Conservation (phyloP, 306 rosid genomes). For the Betula pendula region DNA sequence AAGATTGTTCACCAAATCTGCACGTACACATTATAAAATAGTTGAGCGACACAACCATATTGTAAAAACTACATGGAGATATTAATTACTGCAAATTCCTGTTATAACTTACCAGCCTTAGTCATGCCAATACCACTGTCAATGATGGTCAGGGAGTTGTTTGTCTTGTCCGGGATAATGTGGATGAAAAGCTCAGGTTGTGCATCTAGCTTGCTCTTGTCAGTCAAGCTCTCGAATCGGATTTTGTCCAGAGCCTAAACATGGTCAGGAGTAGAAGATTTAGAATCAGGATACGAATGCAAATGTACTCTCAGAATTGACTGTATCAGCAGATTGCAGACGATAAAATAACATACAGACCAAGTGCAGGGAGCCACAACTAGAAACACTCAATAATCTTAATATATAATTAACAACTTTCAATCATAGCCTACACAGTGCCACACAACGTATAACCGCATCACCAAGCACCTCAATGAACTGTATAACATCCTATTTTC, state of each 20-base stretch:
- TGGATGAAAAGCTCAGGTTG: slow-evolving; percentile 92
- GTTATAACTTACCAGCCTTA: slow-evolving; percentile 67
- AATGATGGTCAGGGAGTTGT: slow-evolving; percentile 65
- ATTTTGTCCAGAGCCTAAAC: slow-evolving; percentile 84
- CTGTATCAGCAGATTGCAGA: too few relatives aligned
- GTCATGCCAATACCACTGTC: slow-evolving; percentile 99
- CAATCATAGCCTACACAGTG: too few relatives aligned
- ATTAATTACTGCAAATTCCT: neutral
- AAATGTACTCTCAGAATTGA: too few relatives aligned
- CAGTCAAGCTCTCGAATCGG: slow-evolving; percentile 82
- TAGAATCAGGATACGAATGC: too few relatives aligned
- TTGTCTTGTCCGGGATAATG: slow-evolving; percentile 80
- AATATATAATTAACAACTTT: too few relatives aligned
- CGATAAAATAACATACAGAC: too few relatives aligned
- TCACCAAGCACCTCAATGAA: too few relatives aligned
- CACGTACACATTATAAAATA: neutral
- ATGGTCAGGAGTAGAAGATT: neutral
- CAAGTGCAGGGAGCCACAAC: neutral
- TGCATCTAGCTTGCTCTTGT: slow-evolving; percentile 90
- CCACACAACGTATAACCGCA: too few relatives aligned
- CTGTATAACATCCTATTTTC: too few relatives aligned
- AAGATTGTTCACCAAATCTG: slow-evolving; percentile 94
- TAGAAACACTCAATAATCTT: too few relatives aligned
- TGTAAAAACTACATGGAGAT: neutral
- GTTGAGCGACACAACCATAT: neutral